Evolutionary conservation across 2,329 filamentous ascomycete species (phyloP), one percentile per base, ranked within the genome.

Genomic region (Juglanconis sp.): DNA sequence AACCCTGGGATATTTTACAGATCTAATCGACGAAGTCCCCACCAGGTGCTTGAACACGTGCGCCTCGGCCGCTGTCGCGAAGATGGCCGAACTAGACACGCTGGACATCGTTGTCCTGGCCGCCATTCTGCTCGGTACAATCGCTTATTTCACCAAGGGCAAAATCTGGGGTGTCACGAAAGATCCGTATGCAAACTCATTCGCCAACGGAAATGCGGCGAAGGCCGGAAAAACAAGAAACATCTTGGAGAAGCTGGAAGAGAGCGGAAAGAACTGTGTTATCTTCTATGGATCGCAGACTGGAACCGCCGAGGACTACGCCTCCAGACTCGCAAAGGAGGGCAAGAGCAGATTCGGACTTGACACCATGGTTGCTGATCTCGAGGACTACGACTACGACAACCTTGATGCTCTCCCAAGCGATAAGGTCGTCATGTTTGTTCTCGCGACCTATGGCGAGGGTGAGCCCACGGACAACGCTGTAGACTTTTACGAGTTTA

Each of bases 251-350:
- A 96, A 96, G 79, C 90, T 99, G 87, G 91, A 97, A 30, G 92
- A 98, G 79, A 88, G 87, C 10, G 89, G 88, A 75, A 99, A 98
- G 81, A 98, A 99, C 79, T 97, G 94, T 75, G 89, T 99, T 66
- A 89, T 99, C 70, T 97, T 99, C 81, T 99, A 97, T 74, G 95
- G 95, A 67, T 99, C 95, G 36, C 95, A 99, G 79, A 99, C 95
- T 24, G 95, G 95, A 70, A 99, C 95, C 46, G 95, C 95, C 53
- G 96, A 99, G 79, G 95, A 99, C 76, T 99, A 99, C 72, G 96
- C 95, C 66, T 96, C 94, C 11, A 87, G 96, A 68, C 81, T 99
- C 68, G 92, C 95, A 66, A 99, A 99, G 82, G 95, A 99, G 77
- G 95, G 95, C 70, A 94, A 94, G 75, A 96, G 94, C 70, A 87